phyloP scores from a whole-genome alignment of 2,329 filamentous ascomycete species.

The Paraphaeosphaeria sporulosa region DNA sequence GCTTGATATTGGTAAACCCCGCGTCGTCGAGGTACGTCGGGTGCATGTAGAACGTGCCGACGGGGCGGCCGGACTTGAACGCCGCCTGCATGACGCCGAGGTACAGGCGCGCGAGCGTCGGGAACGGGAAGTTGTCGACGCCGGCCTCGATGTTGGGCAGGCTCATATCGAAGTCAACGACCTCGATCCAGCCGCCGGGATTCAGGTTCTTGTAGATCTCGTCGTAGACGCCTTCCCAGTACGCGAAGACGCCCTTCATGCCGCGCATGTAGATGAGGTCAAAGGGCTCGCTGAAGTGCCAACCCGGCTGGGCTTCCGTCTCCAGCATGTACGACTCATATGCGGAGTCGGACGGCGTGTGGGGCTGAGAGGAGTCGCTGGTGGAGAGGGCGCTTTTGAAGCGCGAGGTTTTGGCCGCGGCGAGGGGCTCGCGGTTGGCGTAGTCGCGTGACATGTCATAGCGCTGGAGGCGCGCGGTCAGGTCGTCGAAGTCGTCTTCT shows the following conservation, averaged over 20 bases:
- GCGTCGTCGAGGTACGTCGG: conserved; percentile 50
- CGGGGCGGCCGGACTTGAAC: conserved; percentile 49
- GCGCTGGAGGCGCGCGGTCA: conserved; percentile 30
- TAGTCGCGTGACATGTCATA: conserved; percentile 35
- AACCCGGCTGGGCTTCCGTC: conserved; percentile 41
- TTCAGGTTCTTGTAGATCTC: conserved; percentile 55
- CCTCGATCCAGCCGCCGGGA: conserved; percentile 57
- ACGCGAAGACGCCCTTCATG: conserved; percentile 56
- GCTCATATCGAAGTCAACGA: conserved; percentile 51
- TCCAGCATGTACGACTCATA: conserved; percentile 34
- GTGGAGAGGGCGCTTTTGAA: conserved; percentile 7
- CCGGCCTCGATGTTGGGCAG: conserved; percentile 28
- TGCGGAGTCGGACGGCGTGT: conserved; percentile 30
- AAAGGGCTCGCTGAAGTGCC: conserved; percentile 59
- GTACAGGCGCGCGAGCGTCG: conserved; percentile 38
- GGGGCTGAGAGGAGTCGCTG: conserved; percentile 17
- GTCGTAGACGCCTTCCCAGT: conserved; percentile 56
- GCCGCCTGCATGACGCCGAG: conserved; percentile 47
- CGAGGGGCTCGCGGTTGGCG: conserved; percentile 30
- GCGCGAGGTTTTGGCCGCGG: conserved; percentile 18
- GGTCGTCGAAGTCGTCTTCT: conserved; percentile 37
- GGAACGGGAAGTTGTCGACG: conserved; percentile 25
- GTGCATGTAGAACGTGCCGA: conserved; percentile 54
- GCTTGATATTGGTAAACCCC: conserved; percentile 54
- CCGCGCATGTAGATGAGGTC: conserved; percentile 60